Base-by-base conservation (phyloP, 83 land plant species). In the Picea mariana region DNA sequence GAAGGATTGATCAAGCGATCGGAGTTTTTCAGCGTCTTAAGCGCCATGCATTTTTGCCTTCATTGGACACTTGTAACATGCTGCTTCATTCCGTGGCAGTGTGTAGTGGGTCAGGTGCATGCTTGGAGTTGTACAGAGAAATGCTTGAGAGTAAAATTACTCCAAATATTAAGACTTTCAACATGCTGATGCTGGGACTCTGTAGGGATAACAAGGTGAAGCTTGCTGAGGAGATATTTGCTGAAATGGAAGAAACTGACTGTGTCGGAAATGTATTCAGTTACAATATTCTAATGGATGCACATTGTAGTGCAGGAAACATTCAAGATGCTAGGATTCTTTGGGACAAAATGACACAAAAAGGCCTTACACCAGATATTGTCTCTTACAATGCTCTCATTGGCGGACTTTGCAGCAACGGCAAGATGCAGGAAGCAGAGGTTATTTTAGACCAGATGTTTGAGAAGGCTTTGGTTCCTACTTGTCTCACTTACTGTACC, bases 361-460 rank as follows among this genome's bases (percentile, higher is more conserved):
- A 64, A 3, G 85, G 90, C 26, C 71, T 79, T 13, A 64, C 82
- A 3, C 91, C 91, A 4, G 86, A 89, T 78, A 82, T 80, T 67
- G 83, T 84, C 34, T 87, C 90, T 17, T 89, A 89, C 58, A 89
- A 89, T 83, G 85, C 85, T 62, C 90, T 87, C 21, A 86, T 87
- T 49, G 81, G 85, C 42, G 91, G 87, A 49, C 81, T 73, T 78
- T 87, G 87, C 40, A 84, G 87, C 60, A 87, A 82, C 7, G 84
- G 82, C 13, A 85, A 85, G 17, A 78, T 72, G 68, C 23, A 82
- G 60, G 90, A 88, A 71, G 91, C 91, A 67, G 52, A 71, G 24
- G 85, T 38, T 24, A 64, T 87, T 78, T 82, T 89, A 55, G 71
- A 85, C 58, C 21, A 80, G 23, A 87, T 89, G 85, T 62, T 82